Base-by-base conservation (phyloP, 2,329 filamentous ascomycete genomes). In the Talaromyces funiculosus region DNA sequence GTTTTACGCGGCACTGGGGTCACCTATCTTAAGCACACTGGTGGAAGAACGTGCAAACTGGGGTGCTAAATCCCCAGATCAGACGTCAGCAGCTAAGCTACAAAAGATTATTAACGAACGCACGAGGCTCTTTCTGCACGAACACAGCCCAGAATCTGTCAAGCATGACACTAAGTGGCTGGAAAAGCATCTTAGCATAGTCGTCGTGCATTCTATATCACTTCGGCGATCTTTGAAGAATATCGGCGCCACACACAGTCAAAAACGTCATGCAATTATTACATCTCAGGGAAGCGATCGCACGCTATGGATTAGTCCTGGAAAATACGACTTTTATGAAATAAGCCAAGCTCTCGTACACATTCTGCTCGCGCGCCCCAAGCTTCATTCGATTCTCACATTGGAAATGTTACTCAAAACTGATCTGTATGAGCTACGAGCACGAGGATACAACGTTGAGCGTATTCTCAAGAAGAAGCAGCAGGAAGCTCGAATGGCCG, bases 381-480 rank as follows among this genome's bases (percentile, higher is more conserved):
- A 90, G 65, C 90, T 96, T 68, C 90, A 95, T 70, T 92, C 93
- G 2, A 91, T 90, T 59, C 83, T 97, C 60, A 93, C 94, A 58
- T 86, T 99, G 60, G 94, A 97, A 75, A 92, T 91, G 57, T 88
- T 99, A 64, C 78, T 99, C 38, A 93, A 90, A 61, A 86, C 94
- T 8, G 90, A 93, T 67, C 81, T 99, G 24, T 84, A 89, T 51
- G 87, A 92, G 56, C 78, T 99, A 42, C 87, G 90, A 67, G 86
- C 87, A 62, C 90, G 94, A 64, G 94, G 94, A 1, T 97, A 97
- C 80, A 97, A 99, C 66, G 94, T 99, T 40, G 91, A 97, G 69
- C 88, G 94, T 54, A 97, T 99, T 64, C 81, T 99, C 22, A 86
- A 90, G 38, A 88, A 88, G 58, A 95, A 95, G 77, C 91, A 89